Conservation (phyloP, 345 rosid species). For the Litchi chinensis region DNA sequence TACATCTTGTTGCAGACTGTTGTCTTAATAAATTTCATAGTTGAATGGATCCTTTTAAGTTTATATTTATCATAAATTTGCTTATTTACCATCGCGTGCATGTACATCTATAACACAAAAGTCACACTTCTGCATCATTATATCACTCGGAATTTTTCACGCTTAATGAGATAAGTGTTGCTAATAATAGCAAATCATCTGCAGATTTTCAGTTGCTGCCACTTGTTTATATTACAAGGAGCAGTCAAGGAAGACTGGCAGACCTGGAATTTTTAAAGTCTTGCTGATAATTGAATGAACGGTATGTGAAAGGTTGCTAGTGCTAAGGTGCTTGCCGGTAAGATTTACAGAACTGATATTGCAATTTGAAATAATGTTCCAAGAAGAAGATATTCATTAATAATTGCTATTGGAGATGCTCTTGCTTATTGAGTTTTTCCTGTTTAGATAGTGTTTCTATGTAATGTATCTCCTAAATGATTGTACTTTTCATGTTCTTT, state of each 20-base stretch:
- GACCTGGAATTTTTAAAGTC: not conserved
- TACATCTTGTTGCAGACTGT: not conserved
- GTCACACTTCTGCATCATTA: not conserved
- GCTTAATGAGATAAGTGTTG: not conserved
- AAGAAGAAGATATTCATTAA: not conserved
- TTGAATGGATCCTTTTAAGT: not conserved
- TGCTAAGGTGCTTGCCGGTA: constrained; percentile 7
- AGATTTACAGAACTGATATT: constrained; percentile 4
- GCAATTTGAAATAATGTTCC: not conserved
- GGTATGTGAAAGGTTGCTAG: not conserved
- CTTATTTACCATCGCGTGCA: not conserved
- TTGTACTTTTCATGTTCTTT: not conserved
- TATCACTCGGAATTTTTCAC: not conserved
- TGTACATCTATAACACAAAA: not conserved
- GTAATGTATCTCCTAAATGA: not conserved
- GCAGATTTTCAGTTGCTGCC: constrained; percentile 11
- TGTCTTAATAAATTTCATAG: not conserved
- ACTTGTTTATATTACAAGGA: not conserved
- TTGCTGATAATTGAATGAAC: not conserved
- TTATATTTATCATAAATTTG: not conserved
- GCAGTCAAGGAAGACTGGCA: not conserved
- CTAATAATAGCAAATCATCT: constrained; percentile 1
- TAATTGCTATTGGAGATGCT: not conserved
- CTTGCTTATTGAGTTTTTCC: not conserved
- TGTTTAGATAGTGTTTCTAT: not conserved